Conservation (phyloP, 306 rosid species). For the Begonia masoniana region DNA sequence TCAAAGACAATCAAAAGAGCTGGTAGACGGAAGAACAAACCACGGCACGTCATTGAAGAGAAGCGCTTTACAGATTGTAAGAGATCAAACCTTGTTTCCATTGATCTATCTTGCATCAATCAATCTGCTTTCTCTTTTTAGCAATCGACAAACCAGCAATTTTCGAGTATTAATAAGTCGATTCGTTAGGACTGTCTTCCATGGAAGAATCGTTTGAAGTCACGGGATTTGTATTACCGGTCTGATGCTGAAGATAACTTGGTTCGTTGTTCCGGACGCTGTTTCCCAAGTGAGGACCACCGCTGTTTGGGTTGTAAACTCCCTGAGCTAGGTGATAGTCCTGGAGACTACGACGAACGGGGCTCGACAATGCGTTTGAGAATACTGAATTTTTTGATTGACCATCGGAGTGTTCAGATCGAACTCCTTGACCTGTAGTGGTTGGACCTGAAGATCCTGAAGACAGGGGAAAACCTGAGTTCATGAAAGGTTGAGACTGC, state of each 20-base stretch:
- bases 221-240: constrained; percentile 35
- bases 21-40: constrained; percentile 6
- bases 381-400: constrained; percentile 72
- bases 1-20: not conserved
- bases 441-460: constrained; percentile 42
- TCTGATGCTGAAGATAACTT: constrained; percentile 31
- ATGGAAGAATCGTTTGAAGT: constrained; percentile 60
- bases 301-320: constrained; percentile 19
- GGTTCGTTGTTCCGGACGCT: constrained; percentile 39
- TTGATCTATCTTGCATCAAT: too few species aligned
- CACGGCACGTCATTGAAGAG: constrained; percentile 4
- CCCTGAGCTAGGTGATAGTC: constrained; percentile 56
- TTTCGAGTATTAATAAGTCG: constrained; percentile 11
- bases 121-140: not conserved
- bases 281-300: constrained; percentile 35
- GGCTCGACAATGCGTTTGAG: constrained; percentile 75
- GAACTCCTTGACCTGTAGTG: constrained; percentile 41
- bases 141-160: constrained; percentile 4
- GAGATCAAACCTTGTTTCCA: too few species aligned
- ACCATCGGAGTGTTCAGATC: constrained; percentile 41
- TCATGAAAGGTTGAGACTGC: constrained; percentile 38
- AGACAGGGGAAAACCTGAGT: constrained; percentile 35
- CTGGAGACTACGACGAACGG: constrained; percentile 70
- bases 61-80: constrained; percentile 9
- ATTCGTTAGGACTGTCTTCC: constrained; percentile 58